A percentile compares a stretch with the other conserved stretches of the same genome.
Evolutionary conservation across 2,329 filamentous ascomycete species (phyloP).

Genomic region (Cryphonectria parasitica): DNA sequence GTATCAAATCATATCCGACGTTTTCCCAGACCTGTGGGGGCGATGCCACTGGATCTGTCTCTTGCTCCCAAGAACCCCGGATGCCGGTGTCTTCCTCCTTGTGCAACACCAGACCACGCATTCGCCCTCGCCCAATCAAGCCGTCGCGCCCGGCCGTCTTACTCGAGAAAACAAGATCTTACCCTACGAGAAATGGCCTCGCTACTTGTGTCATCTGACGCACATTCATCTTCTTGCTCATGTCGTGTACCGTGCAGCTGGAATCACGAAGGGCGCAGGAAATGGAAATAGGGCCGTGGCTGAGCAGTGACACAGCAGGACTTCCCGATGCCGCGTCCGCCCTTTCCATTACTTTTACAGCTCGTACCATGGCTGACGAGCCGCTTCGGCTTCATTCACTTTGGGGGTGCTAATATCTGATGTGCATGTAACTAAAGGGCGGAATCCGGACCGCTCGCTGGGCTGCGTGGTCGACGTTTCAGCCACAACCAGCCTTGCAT

Average conservation of each 20-base stretch:
- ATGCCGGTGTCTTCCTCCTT: neutral
- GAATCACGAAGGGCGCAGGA: neutral
- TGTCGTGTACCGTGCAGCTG: neutral
- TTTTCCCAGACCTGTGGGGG: neutral
- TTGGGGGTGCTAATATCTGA: neutral
- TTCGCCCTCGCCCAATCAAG: neutral
- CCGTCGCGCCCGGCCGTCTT: neutral
- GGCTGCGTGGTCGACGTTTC: neutral
- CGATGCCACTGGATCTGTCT: neutral
- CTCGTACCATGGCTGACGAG: neutral
- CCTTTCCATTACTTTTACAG: neutral
- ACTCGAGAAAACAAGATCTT: neutral
- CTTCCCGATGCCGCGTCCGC: neutral
- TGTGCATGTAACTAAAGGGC: neutral
- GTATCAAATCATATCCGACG: neutral
- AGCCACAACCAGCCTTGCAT: neutral
- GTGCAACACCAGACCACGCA: neutral
- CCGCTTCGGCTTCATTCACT: neutral
- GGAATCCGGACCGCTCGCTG: neutral
- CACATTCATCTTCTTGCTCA: neutral
- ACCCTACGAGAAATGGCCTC: neutral
- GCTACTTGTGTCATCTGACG: neutral
- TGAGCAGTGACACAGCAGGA: conserved; percentile 3
- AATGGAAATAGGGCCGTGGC: neutral
- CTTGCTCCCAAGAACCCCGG: neutral